Conservation (phyloP, 306 rosid species). For the Trifolium pratense region DNA sequence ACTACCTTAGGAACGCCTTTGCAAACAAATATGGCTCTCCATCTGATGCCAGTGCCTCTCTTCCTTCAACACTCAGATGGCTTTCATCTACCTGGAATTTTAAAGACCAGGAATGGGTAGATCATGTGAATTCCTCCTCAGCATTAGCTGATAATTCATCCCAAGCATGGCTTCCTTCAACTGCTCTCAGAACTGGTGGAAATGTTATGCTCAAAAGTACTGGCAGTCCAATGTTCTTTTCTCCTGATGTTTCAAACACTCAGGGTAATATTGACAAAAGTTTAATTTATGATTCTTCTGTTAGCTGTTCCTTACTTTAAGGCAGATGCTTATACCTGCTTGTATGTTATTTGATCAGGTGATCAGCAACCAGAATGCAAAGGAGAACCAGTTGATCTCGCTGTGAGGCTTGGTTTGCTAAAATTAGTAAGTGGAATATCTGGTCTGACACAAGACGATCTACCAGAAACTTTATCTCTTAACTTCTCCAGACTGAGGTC, state of each 20-base stretch:
- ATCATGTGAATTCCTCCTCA: slow-evolving; percentile 51
- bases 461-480: slow-evolving; percentile 78
- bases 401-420: slow-evolving; percentile 80
- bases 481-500: slow-evolving; percentile 80
- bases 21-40: slow-evolving; percentile 76
- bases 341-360: slow-evolving; percentile 49
- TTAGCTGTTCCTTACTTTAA: slow-evolving; percentile 14
- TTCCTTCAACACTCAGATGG: slow-evolving; percentile 74
- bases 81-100: slow-evolving; percentile 63
- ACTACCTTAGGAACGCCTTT: slow-evolving; percentile 85
- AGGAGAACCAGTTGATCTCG: slow-evolving; percentile 77
- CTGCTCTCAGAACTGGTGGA: slow-evolving; percentile 84
- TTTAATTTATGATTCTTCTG: slow-evolving; percentile 6
- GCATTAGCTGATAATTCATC: slow-evolving; percentile 54
- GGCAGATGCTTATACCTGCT: not conserved
- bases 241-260: no score
- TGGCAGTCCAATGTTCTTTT: no score
- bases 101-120: slow-evolving; percentile 91
- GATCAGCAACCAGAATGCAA: slow-evolving; percentile 70
- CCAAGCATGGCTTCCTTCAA: slow-evolving; percentile 72
- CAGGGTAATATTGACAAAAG: slow-evolving; percentile 4
- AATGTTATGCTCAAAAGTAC: slow-evolving; percentile 53
- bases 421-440: slow-evolving; percentile 66
- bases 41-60: slow-evolving; percentile 61
- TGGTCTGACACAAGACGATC: slow-evolving; percentile 66